These are phyloP conservation scores for Epichloe aotearoae DNA, from an alignment of 2,329 filamentous ascomycete genomes.

Conservation along the genomic window DNA sequence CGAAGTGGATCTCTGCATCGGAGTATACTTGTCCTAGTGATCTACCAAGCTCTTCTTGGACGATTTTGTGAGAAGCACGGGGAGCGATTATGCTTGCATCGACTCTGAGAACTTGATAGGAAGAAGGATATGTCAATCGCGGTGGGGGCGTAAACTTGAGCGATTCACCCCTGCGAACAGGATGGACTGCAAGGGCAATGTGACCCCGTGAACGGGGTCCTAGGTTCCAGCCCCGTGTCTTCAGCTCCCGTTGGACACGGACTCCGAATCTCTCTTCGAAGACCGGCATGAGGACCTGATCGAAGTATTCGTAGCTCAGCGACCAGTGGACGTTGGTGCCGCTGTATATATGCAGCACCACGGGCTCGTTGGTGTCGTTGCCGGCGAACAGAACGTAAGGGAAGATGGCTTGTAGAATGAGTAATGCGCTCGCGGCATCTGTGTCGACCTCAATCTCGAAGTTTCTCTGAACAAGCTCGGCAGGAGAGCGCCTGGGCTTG, in stretches of 20 bases:
- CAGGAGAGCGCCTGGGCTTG: constrained; percentile 25
- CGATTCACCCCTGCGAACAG: constrained; percentile 19
- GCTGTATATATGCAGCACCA: constrained; percentile 39
- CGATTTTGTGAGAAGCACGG: constrained; percentile 23
- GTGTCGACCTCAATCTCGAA: constrained; percentile 37
- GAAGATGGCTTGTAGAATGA: constrained; percentile 47
- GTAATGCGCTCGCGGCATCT: constrained; percentile 37
- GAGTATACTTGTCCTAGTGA: constrained; percentile 31
- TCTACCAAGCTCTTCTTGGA: constrained; percentile 27
- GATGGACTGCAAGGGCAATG: constrained; percentile 28
- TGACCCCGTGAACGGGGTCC: constrained; percentile 29
- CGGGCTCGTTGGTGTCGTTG: constrained; percentile 26
- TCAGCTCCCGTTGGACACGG: constrained; percentile 29
- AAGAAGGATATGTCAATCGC: constrained; percentile 11
- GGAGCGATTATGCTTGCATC: constrained; percentile 41
- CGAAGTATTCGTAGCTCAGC: constrained; percentile 47
- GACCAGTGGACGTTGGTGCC: constrained; percentile 48
- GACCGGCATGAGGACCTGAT: constrained; percentile 45
- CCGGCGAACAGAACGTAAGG: constrained; percentile 44
- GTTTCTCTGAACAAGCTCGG: constrained; percentile 25
- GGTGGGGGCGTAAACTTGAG: constrained; percentile 22
- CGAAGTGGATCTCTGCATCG: constrained; percentile 29
- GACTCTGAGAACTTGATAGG: constrained; percentile 28
- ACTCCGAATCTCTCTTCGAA: constrained; percentile 38
- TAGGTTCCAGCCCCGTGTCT: constrained; percentile 36